These are phyloP conservation scores for Trichoderma orchidacearum DNA, from an alignment of 495 filamentous ascomycete species.

Conservation along the genomic window DNA sequence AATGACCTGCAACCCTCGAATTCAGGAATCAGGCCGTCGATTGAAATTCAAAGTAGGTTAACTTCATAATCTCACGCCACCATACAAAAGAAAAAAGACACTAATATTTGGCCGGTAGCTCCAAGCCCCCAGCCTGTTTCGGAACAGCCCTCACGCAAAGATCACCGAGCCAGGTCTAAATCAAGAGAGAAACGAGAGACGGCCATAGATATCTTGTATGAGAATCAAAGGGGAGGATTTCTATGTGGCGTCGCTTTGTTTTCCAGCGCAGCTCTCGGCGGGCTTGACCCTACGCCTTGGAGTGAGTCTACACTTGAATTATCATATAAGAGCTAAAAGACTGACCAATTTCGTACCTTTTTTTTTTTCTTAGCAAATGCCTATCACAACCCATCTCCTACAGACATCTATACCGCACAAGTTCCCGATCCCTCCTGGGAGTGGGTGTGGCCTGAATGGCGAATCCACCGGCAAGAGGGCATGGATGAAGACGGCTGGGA, in stretches of 20 bases:
- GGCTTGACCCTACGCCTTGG: constrained; percentile 79
- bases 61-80: neutral
- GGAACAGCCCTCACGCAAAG: neutral
- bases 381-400: constrained; percentile 56
- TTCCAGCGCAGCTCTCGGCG: constrained; percentile 71
- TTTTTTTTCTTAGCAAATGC: constrained; percentile 37
- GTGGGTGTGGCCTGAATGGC: constrained; percentile 94
- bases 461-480: constrained; percentile 76
- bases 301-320: constrained; percentile 9
- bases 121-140: neutral
- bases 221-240: constrained; percentile 80
- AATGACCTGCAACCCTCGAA: neutral
- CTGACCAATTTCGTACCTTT: too few species aligned
- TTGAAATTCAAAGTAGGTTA: constrained; percentile 1
- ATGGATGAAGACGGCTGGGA: constrained; percentile 87
- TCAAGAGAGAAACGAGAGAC: constrained; percentile 26
- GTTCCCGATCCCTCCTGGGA: constrained; percentile 91
- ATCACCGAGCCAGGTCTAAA: neutral
- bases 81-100: neutral
- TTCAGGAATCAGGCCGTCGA: neutral
- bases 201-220: constrained; percentile 79
- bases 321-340: too few species aligned
- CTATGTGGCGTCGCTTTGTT: constrained; percentile 83
- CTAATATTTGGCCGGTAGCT: neutral
- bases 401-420: constrained; percentile 82